A percentile compares a stretch with the other conserved stretches of the same genome.
Evolutionary conservation across 2,329 filamentous ascomycete genomes (phyloP).

Genomic region (Lomentospora prolificans): DNA sequence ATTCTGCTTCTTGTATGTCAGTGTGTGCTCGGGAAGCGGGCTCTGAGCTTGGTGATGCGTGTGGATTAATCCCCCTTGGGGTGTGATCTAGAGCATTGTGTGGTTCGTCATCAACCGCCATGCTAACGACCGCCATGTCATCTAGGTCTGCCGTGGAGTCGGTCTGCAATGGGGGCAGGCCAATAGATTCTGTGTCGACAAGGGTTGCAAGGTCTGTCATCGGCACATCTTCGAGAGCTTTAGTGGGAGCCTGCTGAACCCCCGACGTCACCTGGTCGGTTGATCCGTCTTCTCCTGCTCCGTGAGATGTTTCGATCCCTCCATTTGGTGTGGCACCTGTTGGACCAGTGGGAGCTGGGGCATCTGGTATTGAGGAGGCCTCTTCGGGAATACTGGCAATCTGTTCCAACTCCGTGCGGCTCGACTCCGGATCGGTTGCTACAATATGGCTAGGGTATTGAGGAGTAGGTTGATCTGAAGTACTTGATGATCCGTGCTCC

Average conservation of each 20-base stretch:
- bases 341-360: too few species aligned
- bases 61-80: neutral
- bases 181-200: neutral
- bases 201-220: neutral
- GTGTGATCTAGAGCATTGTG: neutral
- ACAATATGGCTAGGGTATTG: neutral
- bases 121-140: neutral
- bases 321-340: too few species aligned
- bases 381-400: neutral
- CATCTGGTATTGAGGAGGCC: too few species aligned
- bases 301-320: too few species aligned
- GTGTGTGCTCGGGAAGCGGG: neutral
- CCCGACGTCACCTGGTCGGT: too few species aligned
- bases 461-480: neutral
- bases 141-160: neutral
- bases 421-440: neutral
- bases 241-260: too few species aligned
- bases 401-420: neutral
- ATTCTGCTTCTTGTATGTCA: neutral
- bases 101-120: neutral
- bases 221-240: neutral
- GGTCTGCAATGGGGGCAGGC: neutral
- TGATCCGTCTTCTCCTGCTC: too few species aligned
- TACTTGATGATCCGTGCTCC: neutral
- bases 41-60: neutral